Evolutionary conservation across 2,329 filamentous ascomycete genomes (phyloP).

Genomic region (Hymenoscyphus fructigenus): DNA sequence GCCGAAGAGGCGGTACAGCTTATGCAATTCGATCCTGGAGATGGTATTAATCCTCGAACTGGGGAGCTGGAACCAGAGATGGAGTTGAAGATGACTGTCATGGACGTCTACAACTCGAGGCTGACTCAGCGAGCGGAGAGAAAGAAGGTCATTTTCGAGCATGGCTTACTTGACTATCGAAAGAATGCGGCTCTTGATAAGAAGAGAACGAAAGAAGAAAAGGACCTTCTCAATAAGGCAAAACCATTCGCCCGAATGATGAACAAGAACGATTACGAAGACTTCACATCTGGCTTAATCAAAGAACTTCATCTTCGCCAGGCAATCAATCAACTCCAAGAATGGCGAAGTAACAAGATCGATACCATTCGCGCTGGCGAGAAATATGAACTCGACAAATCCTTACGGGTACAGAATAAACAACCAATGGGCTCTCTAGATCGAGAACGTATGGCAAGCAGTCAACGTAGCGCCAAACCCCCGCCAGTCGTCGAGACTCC

Average conservation of each 20-base stretch:
- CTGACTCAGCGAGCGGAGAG: constrained; percentile 88
- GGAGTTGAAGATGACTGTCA: constrained; percentile 95
- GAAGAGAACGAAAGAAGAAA: constrained; percentile 93
- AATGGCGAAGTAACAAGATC: constrained; percentile 86
- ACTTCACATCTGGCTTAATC: constrained; percentile 78
- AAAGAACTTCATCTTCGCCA: constrained; percentile 90
- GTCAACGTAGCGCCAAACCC: constrained; percentile 66
- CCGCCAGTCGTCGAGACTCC: constrained; percentile 65
- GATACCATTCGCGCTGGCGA: constrained; percentile 82
- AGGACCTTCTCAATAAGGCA: constrained; percentile 84
- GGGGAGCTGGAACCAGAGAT: constrained; percentile 92
- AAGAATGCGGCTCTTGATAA: constrained; percentile 90
- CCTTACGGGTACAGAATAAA: constrained; percentile 66
- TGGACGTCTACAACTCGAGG: constrained; percentile 96
- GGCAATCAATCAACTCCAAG: constrained; percentile 86
- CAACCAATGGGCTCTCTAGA: constrained; percentile 80
- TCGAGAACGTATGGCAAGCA: constrained; percentile 70
- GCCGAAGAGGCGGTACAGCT: constrained; percentile 97
- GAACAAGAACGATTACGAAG: constrained; percentile 88
- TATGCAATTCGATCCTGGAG: constrained; percentile 97
- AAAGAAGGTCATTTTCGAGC: constrained; percentile 96
- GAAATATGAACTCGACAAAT: constrained; percentile 90
- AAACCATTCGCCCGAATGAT: constrained; percentile 97
- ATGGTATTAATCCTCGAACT: constrained; percentile 81
- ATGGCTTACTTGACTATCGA: constrained; percentile 87